Evolutionary conservation across 1,139 yeast genomes (phyloP).

Genomic region (Kodamaea arcana): DNA sequence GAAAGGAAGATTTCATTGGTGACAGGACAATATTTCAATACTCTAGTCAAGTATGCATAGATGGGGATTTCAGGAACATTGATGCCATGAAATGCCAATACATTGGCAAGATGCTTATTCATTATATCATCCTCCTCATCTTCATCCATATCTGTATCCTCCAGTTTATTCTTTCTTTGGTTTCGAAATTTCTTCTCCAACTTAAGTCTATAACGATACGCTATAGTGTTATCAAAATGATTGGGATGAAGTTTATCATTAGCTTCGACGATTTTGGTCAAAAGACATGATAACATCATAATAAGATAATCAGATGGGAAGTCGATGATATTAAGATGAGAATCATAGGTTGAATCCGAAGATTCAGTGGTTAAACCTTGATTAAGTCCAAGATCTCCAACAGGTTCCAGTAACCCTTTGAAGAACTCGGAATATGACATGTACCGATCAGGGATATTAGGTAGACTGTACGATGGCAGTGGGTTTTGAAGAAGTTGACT

Average conservation of each 20-base stretch:
- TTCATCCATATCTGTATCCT: conserved; percentile 15
- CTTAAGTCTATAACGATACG: conserved; percentile 42
- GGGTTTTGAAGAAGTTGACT: conserved; percentile 1
- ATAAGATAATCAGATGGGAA: conserved; percentile 80
- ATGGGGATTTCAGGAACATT: conserved; percentile 92
- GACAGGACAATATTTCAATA: conserved; percentile 93
- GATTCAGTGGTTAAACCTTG: not conserved
- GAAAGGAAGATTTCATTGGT: conserved; percentile 94
- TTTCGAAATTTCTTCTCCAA: conserved; percentile 32
- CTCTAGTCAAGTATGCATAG: conserved; percentile 84
- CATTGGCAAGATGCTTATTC: conserved; percentile 63
- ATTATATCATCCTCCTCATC: conserved; percentile 45
- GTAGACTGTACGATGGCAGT: no score
- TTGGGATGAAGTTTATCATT: conserved; percentile 81
- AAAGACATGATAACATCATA: conserved; percentile 76
- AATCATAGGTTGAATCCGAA: conserved; percentile 24
- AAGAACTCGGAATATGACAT: conserved; percentile 44
- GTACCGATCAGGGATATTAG: conserved; percentile 35
- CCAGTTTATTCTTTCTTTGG: conserved; percentile 10
- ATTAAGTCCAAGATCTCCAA: conserved; percentile 1
- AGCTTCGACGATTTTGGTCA: conserved; percentile 87
- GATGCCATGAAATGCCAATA: conserved; percentile 90
- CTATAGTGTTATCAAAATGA: conserved; percentile 53
- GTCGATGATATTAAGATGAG: conserved; percentile 74
- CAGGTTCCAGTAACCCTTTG: conserved; percentile 19